Conservation (phyloP, 495 filamentous ascomycete species). For the Acidiella bohemica region DNA sequence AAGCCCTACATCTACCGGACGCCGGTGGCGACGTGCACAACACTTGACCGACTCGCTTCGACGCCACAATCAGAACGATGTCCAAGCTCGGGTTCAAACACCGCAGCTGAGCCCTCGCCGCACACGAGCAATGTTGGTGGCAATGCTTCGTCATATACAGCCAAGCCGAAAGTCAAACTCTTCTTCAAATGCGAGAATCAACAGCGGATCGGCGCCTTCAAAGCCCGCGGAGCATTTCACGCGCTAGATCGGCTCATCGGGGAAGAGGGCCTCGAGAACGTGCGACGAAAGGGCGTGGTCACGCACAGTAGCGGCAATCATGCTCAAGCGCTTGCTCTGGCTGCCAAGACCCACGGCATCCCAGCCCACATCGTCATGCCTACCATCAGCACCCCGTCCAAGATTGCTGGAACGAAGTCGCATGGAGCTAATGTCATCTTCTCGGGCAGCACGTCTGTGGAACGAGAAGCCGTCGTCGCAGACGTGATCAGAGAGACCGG, state of each 20-base stretch:
- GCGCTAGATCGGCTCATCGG: slow-evolving; percentile 59
- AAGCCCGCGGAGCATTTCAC: slow-evolving; percentile 81
- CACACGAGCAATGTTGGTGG: slow-evolving; percentile 46
- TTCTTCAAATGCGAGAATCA: slow-evolving; percentile 97
- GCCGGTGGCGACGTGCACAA: slow-evolving; percentile 63
- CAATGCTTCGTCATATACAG: slow-evolving; percentile 33
- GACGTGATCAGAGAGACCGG: slow-evolving; percentile 54
- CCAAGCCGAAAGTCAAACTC: slow-evolving; percentile 49
- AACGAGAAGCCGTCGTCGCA: slow-evolving; percentile 64
- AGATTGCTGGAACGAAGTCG: slow-evolving; percentile 65
- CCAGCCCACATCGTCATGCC: slow-evolving; percentile 88
- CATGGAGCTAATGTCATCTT: slow-evolving; percentile 73
- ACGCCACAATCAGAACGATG: slow-evolving; percentile 41
- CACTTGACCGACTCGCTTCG: slow-evolving; percentile 61
- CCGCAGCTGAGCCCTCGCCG: slow-evolving; percentile 12
- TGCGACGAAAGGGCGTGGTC: slow-evolving; percentile 50
- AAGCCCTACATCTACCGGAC: slow-evolving; percentile 66
- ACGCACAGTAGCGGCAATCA: slow-evolving; percentile 98
- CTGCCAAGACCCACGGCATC: slow-evolving; percentile 50
- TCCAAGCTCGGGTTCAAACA: slow-evolving; percentile 11
- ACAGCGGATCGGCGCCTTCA: slow-evolving; percentile 87
- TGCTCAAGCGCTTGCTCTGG: slow-evolving; percentile 84
- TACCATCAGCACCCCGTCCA: slow-evolving; percentile 60
- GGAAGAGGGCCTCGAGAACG: slow-evolving; percentile 38
- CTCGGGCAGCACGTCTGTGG: slow-evolving; percentile 62